Base-by-base conservation (phyloP, 2,329 filamentous ascomycete species). In the Talaromyces sp. region DNA sequence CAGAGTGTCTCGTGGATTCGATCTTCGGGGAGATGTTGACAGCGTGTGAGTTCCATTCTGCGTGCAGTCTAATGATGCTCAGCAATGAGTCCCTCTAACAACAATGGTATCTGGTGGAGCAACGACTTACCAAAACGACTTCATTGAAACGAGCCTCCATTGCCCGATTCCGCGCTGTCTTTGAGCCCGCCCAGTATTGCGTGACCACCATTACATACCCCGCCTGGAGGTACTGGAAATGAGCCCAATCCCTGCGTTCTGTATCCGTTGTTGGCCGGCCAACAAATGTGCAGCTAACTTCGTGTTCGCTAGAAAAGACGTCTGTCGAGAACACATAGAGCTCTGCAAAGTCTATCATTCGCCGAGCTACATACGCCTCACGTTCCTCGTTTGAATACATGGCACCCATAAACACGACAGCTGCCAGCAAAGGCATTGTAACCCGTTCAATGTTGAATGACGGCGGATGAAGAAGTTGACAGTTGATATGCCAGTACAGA, bases 111-210 rank as follows among this genome's bases (percentile, higher is more conserved):
- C 27, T 31, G 5, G 27, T 7, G 5, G 27, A 31, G 27, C 27
- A 31, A 7, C 7, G 27, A 31, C 27, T 63, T 70, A 79, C 79
- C 69, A 78, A 79, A 50, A 81, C 70, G 13, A 81, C 70, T 60
- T 79, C 75, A 61, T 75, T 75, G 60, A 81, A 80, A n/a, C 79
- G 75, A 48, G 70, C 75, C 67, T 82, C 79, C 74, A 81, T 77
- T 3, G 74, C 77, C 8, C 80, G 74, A 67, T 77, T 78, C 37
- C 76, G 75, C 3, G 79, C 74, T 5, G 72, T 65, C 6, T 69
- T 73, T 60, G 71, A 75, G 5, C 80, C 80, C 3, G 77, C 75
- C 80, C 80, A 82, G 65, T 81, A 82, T 63, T 82, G 80, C 1
- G 74, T 72, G 58, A 78, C 68, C 0, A 77, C 70, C 62, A 81